Conservation (phyloP, 371 early-diverging fungal species). For the Chytridiales sp. region DNA sequence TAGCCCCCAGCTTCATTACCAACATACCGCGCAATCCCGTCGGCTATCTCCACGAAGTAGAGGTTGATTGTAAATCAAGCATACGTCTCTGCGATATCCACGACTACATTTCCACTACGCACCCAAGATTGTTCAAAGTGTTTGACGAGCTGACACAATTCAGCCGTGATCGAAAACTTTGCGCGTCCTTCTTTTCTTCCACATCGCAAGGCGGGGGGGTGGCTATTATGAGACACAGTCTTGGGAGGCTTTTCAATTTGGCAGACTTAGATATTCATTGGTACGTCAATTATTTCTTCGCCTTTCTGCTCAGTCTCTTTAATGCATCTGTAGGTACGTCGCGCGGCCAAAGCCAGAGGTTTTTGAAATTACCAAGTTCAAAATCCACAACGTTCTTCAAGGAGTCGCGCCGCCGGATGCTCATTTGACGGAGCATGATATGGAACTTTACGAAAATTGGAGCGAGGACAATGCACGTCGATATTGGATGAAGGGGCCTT, state of each 20-base stretch:
- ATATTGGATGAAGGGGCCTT: slow-evolving; percentile 75
- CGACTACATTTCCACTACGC: slow-evolving; percentile 56
- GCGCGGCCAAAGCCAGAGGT: slow-evolving; percentile 77
- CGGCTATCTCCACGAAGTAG: slow-evolving; percentile 69
- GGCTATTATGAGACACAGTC: slow-evolving; percentile 86
- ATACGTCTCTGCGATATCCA: slow-evolving; percentile 60
- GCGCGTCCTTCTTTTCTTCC: slow-evolving; percentile 75
- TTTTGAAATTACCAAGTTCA: slow-evolving; percentile 81
- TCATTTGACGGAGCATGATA: slow-evolving; percentile 67
- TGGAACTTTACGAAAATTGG: slow-evolving; percentile 71
- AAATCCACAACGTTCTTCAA: slow-evolving; percentile 88
- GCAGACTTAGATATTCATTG: slow-evolving; percentile 67
- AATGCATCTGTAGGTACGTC: slow-evolving; percentile 52
- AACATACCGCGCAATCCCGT: slow-evolving; percentile 70
- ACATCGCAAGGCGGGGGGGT: slow-evolving; percentile 91
- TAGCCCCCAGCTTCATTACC: slow-evolving; percentile 70
- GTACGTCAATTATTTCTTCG: slow-evolving; percentile 33
- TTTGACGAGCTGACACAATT: slow-evolving; percentile 49
- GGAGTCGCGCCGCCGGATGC: slow-evolving; percentile 71
- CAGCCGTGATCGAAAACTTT: slow-evolving; percentile 54
- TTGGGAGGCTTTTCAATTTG: slow-evolving; percentile 66
- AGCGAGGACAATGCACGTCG: slow-evolving; percentile 69
- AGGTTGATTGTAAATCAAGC: slow-evolving; percentile 65
- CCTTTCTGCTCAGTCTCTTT: slow-evolving; percentile 15
- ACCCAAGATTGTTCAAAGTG: slow-evolving; percentile 36